A percentile compares a stretch with the other conserved stretches of the same genome.
Evolutionary conservation across 1,284 basidiomycete genomes (phyloP).

Genomic region (Puccinia triticina): DNA sequence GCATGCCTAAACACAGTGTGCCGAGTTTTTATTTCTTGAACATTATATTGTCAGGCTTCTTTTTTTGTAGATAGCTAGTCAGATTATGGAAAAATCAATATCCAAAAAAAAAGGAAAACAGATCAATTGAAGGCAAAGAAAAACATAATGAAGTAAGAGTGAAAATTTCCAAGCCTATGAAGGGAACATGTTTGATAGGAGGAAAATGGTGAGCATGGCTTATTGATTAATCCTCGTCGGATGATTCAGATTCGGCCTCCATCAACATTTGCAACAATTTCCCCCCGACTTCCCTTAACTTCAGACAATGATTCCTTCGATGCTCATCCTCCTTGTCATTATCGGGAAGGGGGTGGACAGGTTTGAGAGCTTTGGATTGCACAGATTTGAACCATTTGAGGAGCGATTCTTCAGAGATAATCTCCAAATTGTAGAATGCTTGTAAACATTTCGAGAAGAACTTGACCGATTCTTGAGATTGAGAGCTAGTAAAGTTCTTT

Average conservation of each 20-base stretch:
- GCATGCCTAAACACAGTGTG: too few relatives aligned
- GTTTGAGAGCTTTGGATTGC: constrained; percentile 51
- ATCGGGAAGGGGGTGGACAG: too few relatives aligned
- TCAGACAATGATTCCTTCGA: constrained; percentile 39
- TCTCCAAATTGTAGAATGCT: constrained; percentile 62
- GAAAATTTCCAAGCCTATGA: not conserved
- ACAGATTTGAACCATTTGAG: constrained; percentile 60
- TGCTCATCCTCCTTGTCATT: constrained; percentile 57
- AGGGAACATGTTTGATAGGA: not conserved
- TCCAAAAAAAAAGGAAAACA: constrained; percentile 12
- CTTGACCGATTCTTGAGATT: constrained; percentile 50
- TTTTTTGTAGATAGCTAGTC: too few relatives aligned
- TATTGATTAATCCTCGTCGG: not conserved
- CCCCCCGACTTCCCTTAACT: constrained; percentile 60
- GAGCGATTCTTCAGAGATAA: constrained; percentile 62
- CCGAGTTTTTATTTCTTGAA: too few relatives aligned
- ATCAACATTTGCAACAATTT: constrained; percentile 61
- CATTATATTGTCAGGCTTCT: too few relatives aligned
- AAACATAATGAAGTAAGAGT: not conserved
- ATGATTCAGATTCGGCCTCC: constrained; percentile 56
- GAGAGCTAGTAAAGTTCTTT: constrained; percentile 47
- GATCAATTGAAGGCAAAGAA: not conserved
- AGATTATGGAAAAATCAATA: not conserved
- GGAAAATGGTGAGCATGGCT: not conserved
- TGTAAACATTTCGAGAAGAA: constrained; percentile 61